Evolutionary conservation across 352 stramenopile genomes (phyloP).

Genomic region (Phytophthora lateralis): DNA sequence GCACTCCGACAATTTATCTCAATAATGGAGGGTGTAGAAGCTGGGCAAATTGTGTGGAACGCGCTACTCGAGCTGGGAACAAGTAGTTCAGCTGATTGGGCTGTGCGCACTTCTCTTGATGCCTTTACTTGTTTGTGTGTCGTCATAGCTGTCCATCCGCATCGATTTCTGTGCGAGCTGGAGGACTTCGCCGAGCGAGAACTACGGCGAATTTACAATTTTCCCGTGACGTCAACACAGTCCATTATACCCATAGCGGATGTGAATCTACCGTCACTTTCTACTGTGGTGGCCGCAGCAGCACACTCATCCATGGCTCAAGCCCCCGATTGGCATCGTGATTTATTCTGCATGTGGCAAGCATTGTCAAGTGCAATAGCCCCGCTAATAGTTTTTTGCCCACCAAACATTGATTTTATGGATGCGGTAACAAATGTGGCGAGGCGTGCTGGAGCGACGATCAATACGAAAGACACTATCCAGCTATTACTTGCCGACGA

Average conservation of each 20-base stretch:
- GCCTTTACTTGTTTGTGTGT: slow-evolving; percentile 35
- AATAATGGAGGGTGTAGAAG: slow-evolving; percentile 16
- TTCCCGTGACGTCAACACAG: background rate
- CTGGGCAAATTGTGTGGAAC: slow-evolving; percentile 24
- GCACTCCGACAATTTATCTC: slow-evolving; percentile 38
- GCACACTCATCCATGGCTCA: slow-evolving; percentile 14
- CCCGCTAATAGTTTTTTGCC: slow-evolving; percentile 41
- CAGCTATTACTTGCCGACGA: slow-evolving; percentile 23
- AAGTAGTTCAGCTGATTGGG: slow-evolving; percentile 13
- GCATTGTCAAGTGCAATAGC: slow-evolving; percentile 40
- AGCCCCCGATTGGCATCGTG: slow-evolving; percentile 13
- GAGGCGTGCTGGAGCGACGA: slow-evolving; percentile 33
- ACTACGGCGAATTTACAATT: slow-evolving; percentile 22
- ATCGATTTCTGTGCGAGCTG: slow-evolving; percentile 36
- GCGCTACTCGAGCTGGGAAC: slow-evolving; percentile 18
- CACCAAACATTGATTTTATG: slow-evolving; percentile 42
- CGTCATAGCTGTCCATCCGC: slow-evolving; percentile 25
- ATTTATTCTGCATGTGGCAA: slow-evolving; percentile 41
- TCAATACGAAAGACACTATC: slow-evolving; percentile 33
- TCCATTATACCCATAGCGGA: background rate
- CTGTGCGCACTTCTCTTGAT: slow-evolving; percentile 15
- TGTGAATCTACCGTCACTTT: slow-evolving; percentile 8
- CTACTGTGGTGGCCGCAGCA: slow-evolving; percentile 24
- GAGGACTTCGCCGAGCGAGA: slow-evolving; percentile 33
- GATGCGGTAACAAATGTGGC: slow-evolving; percentile 40